Evolutionary conservation across 2,329 filamentous ascomycete species (phyloP).

Genomic region (Elsinoe fawcettii): DNA sequence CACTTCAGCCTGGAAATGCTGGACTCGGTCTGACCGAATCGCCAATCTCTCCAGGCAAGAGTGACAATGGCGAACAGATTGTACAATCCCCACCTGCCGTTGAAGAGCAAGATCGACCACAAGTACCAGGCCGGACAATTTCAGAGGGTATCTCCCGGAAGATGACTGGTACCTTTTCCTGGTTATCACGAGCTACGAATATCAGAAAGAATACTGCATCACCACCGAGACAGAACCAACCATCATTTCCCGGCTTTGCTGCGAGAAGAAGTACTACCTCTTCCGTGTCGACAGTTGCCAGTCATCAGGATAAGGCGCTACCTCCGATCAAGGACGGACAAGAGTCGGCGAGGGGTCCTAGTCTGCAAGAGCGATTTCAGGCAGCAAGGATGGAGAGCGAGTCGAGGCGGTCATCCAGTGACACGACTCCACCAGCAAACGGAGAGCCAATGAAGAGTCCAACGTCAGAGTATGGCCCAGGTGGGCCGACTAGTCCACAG

Average conservation of each 20-base stretch:
- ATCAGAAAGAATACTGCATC: constrained; percentile 52
- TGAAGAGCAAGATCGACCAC: constrained; percentile 13
- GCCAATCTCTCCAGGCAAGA: constrained; percentile 4
- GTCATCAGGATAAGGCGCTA: constrained; percentile 73
- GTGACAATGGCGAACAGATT: constrained; percentile 5
- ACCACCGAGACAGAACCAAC: constrained; percentile 33
- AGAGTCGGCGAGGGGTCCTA: constrained; percentile 42
- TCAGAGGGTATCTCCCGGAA: constrained; percentile 47
- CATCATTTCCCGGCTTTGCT: constrained; percentile 16
- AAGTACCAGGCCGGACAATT: constrained; percentile 8
- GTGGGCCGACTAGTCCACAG: constrained; percentile 19
- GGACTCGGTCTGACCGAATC: neutral
- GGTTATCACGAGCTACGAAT: constrained; percentile 60
- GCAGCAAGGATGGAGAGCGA: constrained; percentile 68
- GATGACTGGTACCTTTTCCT: constrained; percentile 79
- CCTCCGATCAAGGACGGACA: constrained; percentile 62
- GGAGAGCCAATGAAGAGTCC: constrained; percentile 10
- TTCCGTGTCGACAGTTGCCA: constrained; percentile 68
- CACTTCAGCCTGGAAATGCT: constrained; percentile 1
- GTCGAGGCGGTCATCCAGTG: constrained; percentile 29
- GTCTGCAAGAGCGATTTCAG: constrained; percentile 72
- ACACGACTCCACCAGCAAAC: constrained; percentile 33
- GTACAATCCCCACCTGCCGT: neutral
- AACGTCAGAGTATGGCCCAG: constrained; percentile 14
- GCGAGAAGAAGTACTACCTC: constrained; percentile 67